phyloP scores from a whole-genome alignment of 768 basidiomycete species.

The Naganishia vaughanmartiniae region DNA sequence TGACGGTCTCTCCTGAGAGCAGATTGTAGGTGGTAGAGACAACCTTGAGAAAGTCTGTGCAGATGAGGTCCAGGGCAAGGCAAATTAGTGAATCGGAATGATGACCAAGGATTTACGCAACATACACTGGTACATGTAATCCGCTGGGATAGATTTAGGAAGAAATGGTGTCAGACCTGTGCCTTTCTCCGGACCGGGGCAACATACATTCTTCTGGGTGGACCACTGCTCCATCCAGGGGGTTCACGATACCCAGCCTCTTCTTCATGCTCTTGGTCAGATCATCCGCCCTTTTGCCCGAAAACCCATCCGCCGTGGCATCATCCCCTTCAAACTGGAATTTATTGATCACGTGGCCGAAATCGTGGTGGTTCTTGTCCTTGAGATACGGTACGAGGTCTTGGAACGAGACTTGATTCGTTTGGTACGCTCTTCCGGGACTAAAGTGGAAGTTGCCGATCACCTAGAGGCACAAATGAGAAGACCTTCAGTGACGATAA shows the following conservation, averaged over 20 bases:
- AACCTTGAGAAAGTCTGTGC: conserved; percentile 88
- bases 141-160: conserved; percentile 31
- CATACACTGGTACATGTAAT: conserved; percentile 79
- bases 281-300: conserved; percentile 59
- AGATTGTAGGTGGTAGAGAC: conserved; percentile 91
- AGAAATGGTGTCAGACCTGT: not conserved
- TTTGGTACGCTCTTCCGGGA: conserved; percentile 92
- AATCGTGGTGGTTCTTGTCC: conserved; percentile 85
- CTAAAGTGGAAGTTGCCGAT: conserved; percentile 92
- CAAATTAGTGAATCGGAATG: not conserved
- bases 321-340: conserved; percentile 76
- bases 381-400: conserved; percentile 76
- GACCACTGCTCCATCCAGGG: conserved; percentile 64
- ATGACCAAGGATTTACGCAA: not conserved
- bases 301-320: conserved; percentile 57
- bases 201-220: conserved; percentile 55
- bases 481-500: not conserved
- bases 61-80: not conserved
- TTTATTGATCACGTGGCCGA: conserved; percentile 79
- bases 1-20: conserved; percentile 74
- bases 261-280: conserved; percentile 54
- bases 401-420: conserved; percentile 62
- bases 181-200: too few species aligned
- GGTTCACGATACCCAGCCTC: conserved; percentile 72
- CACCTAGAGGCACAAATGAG: conserved; percentile 35